Evolutionary conservation across 768 basidiomycete species (phyloP).

Genomic region (Porphyrellus cyaneotinctus): DNA sequence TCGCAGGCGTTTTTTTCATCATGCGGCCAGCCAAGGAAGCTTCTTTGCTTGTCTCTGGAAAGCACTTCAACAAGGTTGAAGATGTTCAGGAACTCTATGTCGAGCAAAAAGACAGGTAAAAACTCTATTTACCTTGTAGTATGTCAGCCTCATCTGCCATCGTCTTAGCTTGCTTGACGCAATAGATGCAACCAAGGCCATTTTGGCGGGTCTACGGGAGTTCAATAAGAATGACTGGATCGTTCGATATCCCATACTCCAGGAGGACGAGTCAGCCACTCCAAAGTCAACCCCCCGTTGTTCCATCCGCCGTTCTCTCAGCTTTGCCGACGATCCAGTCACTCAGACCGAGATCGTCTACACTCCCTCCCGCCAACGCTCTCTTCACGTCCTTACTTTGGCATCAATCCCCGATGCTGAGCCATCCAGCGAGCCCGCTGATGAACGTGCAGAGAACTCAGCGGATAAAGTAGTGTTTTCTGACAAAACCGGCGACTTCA

Average conservation of each 20-base stretch:
- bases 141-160: background rate
- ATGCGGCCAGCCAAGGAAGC: conserved; percentile 18
- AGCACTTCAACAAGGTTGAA: conserved; percentile 52
- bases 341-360: conserved; percentile 64
- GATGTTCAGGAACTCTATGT: conserved; percentile 76
- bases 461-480: conserved; percentile 37
- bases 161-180: conserved; percentile 54
- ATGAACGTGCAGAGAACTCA: conserved; percentile 21
- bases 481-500: conserved; percentile 59
- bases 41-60: conserved; percentile 12
- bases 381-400: conserved; percentile 58
- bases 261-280: conserved; percentile 35
- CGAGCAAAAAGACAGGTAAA: conserved; percentile 71
- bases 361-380: conserved; percentile 42
- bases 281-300: conserved; percentile 32
- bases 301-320: conserved; percentile 62
- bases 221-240: conserved; percentile 90
- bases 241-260: conserved; percentile 80
- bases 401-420: conserved; percentile 47
- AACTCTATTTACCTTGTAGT: background rate
- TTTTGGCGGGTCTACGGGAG: conserved; percentile 64
- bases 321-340: conserved; percentile 81
- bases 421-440: conserved; percentile 23
- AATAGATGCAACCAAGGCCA: conserved; percentile 64
- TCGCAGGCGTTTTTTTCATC: background rate